Base-by-base conservation (phyloP, 345 rosid species). In the Syzygium aqueum region DNA sequence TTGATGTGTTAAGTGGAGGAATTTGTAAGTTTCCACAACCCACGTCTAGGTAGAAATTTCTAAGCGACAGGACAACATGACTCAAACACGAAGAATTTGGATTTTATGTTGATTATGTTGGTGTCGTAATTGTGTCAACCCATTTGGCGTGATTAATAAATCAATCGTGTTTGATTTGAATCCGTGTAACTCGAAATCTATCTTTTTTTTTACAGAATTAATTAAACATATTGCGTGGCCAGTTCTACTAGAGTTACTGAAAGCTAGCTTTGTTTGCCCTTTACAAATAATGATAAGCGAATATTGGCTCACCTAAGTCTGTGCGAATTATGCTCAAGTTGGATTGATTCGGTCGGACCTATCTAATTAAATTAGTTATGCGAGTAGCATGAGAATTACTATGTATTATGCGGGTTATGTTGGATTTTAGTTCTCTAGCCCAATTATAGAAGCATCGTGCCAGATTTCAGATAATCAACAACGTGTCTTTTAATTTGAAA, bases 261-360 rank as follows among this genome's bases (percentile, higher is more conserved):
- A 65, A 30, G 77, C 77, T 30, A 65, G 43, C 30, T 30, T 30
- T 65, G 30, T 65, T 22, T 28, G 11, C 77, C 77, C 37, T 65
- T 61, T 2, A 61, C 15, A 61, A 6, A 61, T 27, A 61, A 61
- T 61, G 73, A 11, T 8, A 0, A 61, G 17, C 3, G 33, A 61
- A 61, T 61, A n/a, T 0, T 7, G 0, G 17, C n/a, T n/a, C 33
- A 27, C 17, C 0, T 61, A 61, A 6, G 4, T n/a, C 16, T 16
- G 0, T n/a, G 33, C 8, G 2, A 5, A 61, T n/a, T n/a, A n/a
- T 61, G 28, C 14, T 65, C 40, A 30, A 65, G 40, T 15, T 16
- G 40, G 40, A 28, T 28, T 65, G 40, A 28, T 30, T 65, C 8
- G 40, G 16, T 65, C 5, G 14, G 10, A 63, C 37, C 37, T n/a